These are phyloP conservation scores for Nannizziopsis arthrosporioides DNA, from an alignment of 2,329 filamentous ascomycete genomes.

Conservation along the genomic window DNA sequence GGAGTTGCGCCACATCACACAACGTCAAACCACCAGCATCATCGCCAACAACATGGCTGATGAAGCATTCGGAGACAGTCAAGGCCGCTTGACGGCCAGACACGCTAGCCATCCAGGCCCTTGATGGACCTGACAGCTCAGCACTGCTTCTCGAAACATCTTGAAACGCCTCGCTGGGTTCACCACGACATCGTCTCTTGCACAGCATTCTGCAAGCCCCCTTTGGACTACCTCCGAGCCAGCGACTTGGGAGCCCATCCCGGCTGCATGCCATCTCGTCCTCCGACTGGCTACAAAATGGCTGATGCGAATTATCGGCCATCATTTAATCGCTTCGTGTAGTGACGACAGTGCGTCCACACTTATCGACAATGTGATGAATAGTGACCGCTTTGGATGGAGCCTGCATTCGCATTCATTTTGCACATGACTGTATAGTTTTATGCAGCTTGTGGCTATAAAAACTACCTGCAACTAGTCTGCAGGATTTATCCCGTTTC, in stretches of 20 bases:
- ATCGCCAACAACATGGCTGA: neutral
- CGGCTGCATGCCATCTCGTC: neutral
- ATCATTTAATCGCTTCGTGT: neutral
- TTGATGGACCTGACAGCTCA: neutral
- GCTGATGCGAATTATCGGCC: neutral
- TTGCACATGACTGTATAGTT: too few species aligned
- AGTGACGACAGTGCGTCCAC: conserved; percentile 1
- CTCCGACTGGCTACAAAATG: neutral
- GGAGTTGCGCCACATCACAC: conserved; percentile 8
- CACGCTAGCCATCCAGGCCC: neutral
- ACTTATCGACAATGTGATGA: neutral
- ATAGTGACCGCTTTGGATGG: too few species aligned
- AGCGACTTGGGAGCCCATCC: neutral
- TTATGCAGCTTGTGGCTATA: neutral
- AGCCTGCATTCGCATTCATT: too few species aligned
- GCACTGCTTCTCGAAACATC: neutral
- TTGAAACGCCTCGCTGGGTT: neutral
- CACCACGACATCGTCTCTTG: neutral
- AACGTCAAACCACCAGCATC: neutral
- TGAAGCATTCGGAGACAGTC: neutral
- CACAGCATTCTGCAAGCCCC: neutral
- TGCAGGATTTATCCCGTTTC: neutral
- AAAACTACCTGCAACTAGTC: neutral
- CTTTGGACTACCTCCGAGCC: neutral
- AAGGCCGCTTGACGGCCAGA: neutral